phyloP scores from a whole-genome alignment of 73 alveolate genomes.

The Paramecium octaurelia region DNA sequence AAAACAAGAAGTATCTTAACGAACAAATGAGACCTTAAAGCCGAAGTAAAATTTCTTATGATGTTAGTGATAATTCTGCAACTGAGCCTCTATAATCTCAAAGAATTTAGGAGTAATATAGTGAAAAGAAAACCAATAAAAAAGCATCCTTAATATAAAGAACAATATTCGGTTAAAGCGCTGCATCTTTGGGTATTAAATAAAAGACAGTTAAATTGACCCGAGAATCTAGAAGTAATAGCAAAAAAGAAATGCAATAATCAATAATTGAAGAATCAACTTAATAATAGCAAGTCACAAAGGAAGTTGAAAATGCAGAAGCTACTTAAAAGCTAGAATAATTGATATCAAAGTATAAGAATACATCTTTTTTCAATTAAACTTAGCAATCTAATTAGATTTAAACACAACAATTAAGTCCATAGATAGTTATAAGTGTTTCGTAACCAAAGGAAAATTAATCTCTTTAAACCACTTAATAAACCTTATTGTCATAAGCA shows the following conservation, averaged over 20 bases:
- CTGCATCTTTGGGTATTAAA: conserved; percentile 13
- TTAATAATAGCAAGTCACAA: background rate
- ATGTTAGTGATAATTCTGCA: background rate
- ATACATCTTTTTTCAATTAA: background rate
- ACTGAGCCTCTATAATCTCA: background rate
- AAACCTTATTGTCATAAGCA: background rate
- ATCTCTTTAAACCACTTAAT: background rate
- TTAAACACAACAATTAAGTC: background rate
- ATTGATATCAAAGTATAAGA: background rate
- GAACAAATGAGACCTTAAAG: conserved; percentile 21
- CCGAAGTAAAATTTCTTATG: background rate
- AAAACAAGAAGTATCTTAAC: conserved; percentile 16
- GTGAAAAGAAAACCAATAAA: background rate
- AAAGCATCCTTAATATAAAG: conserved; percentile 12
- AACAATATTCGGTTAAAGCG: background rate
- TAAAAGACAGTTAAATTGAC: conserved; percentile 40
- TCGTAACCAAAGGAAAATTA: background rate
- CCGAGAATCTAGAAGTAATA: conserved; percentile 2
- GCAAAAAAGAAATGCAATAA: background rate
- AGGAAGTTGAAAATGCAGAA: background rate
- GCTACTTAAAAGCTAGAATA: conserved; percentile 19
- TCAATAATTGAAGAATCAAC: background rate
- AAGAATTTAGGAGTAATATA: background rate
- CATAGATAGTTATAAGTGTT: background rate
- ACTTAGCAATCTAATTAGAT: background rate